Evolutionary conservation across 805 yeast genomes (phyloP), one percentile per base, ranked within the genome.

Genomic region (Candida lessepsii): DNA sequence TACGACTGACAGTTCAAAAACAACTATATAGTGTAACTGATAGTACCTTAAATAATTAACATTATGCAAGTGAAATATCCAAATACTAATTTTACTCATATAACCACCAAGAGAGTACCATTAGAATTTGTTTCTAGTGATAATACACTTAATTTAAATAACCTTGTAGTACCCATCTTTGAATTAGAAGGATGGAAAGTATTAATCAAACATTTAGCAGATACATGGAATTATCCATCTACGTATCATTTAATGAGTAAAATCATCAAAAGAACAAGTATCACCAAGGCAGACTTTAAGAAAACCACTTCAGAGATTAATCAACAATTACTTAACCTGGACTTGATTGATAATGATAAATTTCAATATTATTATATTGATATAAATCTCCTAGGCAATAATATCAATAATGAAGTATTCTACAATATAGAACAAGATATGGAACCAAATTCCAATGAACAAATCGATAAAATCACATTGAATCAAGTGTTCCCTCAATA

Each of bases 401-500:
- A 27, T 9, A 18, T 18, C 18, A 32, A 32, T 13, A 17, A 21
- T 20, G 13, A 14, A 6, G 16, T 26, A 2, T 34, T 34, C 5
- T 17, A 25, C 10, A 18, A 39, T 4, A 23, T 19, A 11, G 27
- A 26, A 11, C 29, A 20, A 28, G 20, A 15, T 14, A 19, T 17
- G 20, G 32, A 26, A 27, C 4, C 17, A 4, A 23, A 34, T 13
- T 5, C 21, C 2, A 11, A 16, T 18, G 29, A 25, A 2, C 40
- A 38, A 20, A 60, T 56, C 5, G 70, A 62, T 33, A 55, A 54
- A 33, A 59, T 68, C 24, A 61, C 67, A 1, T 48, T 67, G 2
- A 50, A 57, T 21, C 73, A 65, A 41, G 65, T 67, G 9, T 69
- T 69, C 41, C 75, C 75, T 14, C 63, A 63, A 29, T 67, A 65